Conservation (phyloP, 805 yeast species). For the Ogataea polymorpha region DNA sequence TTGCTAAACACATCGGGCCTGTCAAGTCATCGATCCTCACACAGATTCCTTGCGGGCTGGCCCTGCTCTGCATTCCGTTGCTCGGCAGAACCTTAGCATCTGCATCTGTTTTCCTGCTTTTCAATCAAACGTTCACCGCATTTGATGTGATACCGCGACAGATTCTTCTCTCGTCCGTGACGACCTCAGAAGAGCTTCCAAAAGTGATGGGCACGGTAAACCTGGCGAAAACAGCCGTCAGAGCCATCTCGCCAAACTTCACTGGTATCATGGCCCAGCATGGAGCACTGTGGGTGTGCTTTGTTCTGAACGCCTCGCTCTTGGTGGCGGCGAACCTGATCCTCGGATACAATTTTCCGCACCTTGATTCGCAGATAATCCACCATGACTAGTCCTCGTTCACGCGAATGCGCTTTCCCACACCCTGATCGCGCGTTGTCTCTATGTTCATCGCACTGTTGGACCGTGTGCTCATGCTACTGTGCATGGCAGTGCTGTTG, state of each 20-base stretch:
- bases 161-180: constrained; percentile 65
- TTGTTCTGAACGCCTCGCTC: constrained; percentile 48
- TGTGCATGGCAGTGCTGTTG: constrained; percentile 25
- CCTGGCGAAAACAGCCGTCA: constrained; percentile 79
- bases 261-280: constrained; percentile 70
- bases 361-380: constrained; percentile 34
- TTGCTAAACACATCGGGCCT: constrained; percentile 72
- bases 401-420: constrained; percentile 27
- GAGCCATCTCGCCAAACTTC: constrained; percentile 76
- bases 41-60: constrained; percentile 74
- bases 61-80: constrained; percentile 53
- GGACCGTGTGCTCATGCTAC: constrained; percentile 28
- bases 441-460: constrained; percentile 22
- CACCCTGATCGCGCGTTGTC: constrained; percentile 9
- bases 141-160: constrained; percentile 96
- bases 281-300: constrained; percentile 47
- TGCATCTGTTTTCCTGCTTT: constrained; percentile 51
- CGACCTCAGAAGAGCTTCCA: constrained; percentile 62
- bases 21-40: constrained; percentile 69
- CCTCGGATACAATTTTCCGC: constrained; percentile 41
- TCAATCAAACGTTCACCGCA: constrained; percentile 61
- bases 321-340: constrained; percentile 48
- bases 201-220: constrained; percentile 83
- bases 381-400: constrained; percentile 22
- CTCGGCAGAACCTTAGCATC: constrained; percentile 32